Conservation (phyloP, 2,329 filamentous ascomycete species). For the Verticillium tricorpus region DNA sequence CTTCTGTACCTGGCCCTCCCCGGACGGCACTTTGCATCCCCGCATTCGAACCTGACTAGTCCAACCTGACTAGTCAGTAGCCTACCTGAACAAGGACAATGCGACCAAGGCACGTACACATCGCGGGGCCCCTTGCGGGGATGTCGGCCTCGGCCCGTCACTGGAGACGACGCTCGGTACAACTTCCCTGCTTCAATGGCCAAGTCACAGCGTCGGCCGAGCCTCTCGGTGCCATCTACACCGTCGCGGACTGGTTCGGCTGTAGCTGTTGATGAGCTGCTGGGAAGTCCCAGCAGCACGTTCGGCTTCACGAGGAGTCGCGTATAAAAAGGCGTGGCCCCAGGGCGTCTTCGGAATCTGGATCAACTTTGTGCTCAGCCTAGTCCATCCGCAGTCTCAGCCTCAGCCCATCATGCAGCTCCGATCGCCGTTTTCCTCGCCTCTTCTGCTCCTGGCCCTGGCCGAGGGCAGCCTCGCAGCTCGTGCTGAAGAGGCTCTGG, state of each 20-base stretch:
- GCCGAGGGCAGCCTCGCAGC: not conserved
- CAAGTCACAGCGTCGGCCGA: not conserved
- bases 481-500: conserved; percentile 13
- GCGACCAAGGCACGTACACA: not conserved
- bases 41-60: not conserved
- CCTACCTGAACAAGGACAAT: not conserved
- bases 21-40: not conserved
- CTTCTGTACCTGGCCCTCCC: not conserved
- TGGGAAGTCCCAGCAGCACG: not conserved
- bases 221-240: not conserved
- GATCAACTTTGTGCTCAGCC: not conserved
- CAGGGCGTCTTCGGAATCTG: not conserved
- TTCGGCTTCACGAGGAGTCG: not conserved
- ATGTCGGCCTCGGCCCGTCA: not conserved
- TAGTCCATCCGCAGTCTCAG: not conserved
- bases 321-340: not conserved
- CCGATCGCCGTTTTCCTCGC: conserved; percentile 2
- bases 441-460: conserved; percentile 7
- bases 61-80: not conserved
- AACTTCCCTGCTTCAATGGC: not conserved
- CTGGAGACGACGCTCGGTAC: not conserved
- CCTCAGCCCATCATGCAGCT: not conserved
- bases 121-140: not conserved
- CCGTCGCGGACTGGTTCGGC: not conserved
- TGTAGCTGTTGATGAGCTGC: not conserved